These are phyloP conservation scores for Draba incana DNA, from an alignment of 345 rosid genomes.

Conservation along the genomic window DNA sequence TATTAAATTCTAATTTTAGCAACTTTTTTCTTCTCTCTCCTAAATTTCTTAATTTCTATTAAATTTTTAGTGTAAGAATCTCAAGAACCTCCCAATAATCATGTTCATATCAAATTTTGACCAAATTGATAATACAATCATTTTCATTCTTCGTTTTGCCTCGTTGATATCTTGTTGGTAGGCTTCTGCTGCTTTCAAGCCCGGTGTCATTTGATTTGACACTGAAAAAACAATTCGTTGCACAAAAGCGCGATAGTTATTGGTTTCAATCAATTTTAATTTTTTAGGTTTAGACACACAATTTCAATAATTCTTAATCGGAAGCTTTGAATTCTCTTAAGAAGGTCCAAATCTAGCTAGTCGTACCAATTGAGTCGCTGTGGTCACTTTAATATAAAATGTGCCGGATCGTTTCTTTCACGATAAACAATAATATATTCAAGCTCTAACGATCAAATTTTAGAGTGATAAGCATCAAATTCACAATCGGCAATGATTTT, in stretches of 20 bases:
- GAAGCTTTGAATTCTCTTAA: slow-evolving; percentile 16
- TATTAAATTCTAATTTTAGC: too few relatives aligned
- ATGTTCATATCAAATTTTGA: slow-evolving; percentile 15
- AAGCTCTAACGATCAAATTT: slow-evolving; percentile 8
- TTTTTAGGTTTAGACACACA: background rate
- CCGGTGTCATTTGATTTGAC: slow-evolving; percentile 29
- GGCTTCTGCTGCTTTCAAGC: slow-evolving; percentile 36
- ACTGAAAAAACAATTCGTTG: slow-evolving; percentile 19
- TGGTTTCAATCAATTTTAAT: slow-evolving; percentile 29
- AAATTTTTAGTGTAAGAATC: too few relatives aligned
- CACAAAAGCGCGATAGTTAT: slow-evolving; percentile 26
- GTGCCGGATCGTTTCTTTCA: slow-evolving; percentile 6
- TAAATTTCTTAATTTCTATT: too few relatives aligned
- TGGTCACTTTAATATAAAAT: background rate
- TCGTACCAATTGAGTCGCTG: slow-evolving; percentile 20
- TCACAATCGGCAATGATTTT: slow-evolving; percentile 6
- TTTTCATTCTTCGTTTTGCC: background rate
- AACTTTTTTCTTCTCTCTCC: too few relatives aligned
- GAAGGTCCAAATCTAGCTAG: slow-evolving; percentile 8
- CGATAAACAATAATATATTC: slow-evolving; percentile 10
- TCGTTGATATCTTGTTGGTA: slow-evolving; percentile 30
- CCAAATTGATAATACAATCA: slow-evolving; percentile 2
- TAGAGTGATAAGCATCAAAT: background rate
- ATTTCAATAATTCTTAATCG: slow-evolving; percentile 3
- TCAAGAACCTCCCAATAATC: too few relatives aligned